Conservation (phyloP, 2,329 filamentous ascomycete species). For the Trichoderma sp. region DNA sequence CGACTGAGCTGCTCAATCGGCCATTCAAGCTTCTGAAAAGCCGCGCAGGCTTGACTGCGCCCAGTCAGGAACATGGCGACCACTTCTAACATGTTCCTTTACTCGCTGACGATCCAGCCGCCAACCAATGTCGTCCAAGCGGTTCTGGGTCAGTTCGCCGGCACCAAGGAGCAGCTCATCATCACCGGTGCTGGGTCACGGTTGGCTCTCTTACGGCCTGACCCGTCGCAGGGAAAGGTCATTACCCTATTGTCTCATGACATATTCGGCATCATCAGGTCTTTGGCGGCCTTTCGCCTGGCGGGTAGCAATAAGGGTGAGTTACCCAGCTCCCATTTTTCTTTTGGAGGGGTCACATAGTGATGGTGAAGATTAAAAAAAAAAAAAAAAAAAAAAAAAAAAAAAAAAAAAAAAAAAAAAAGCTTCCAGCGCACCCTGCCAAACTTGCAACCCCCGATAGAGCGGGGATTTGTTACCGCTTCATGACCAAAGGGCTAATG, state of each 20-base stretch:
- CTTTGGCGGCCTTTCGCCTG: constrained; percentile 82
- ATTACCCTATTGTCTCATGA: constrained; percentile 85
- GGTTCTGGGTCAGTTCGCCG: constrained; percentile 90
- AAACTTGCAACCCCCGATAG: constrained; percentile 20
- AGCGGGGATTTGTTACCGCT: constrained; percentile 28
- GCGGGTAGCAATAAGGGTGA: constrained; percentile 95
- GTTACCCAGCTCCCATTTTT: constrained; percentile 37
- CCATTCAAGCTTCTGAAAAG: constrained; percentile 31
- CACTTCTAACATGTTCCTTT: constrained; percentile 98
- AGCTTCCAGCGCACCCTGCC: constrained; percentile 27
- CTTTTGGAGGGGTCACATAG: constrained; percentile 16
- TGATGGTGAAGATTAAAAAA: constrained; percentile 19
- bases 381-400: constrained; percentile 10
- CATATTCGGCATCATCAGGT: constrained; percentile 92
- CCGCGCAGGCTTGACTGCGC: constrained; percentile 52
- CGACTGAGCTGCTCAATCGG: constrained; percentile 27
- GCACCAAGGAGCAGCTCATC: constrained; percentile 97
- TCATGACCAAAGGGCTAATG: constrained; percentile 29
- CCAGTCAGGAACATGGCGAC: constrained; percentile 74
- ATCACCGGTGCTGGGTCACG: constrained; percentile 89
- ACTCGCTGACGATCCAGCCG: constrained; percentile 92
- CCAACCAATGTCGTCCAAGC: constrained; percentile 87
- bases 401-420: constrained; percentile 15
- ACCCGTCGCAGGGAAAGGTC: constrained; percentile 81
- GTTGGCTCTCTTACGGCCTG: constrained; percentile 81